Conservation (phyloP, 768 basidiomycete genomes). For the Amyloporia xantha region DNA sequence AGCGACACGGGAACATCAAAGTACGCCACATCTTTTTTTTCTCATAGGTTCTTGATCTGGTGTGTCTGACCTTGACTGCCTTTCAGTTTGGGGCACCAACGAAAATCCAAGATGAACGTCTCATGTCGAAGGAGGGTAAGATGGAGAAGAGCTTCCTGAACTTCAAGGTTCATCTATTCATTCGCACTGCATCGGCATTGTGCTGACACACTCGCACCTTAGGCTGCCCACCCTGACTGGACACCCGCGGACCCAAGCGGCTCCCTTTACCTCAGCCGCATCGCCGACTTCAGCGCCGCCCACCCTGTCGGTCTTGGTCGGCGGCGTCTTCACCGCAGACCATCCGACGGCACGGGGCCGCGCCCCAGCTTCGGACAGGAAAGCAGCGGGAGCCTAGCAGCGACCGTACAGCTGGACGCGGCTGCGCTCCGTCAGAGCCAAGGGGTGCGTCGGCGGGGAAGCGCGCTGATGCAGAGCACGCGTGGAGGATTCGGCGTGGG, state of each 20-base stretch:
- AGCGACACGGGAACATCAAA: constrained; percentile 89
- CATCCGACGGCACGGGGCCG: constrained; percentile 17
- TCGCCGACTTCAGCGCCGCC: constrained; percentile 61
- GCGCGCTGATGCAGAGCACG: constrained; percentile 30
- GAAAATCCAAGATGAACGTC: constrained; percentile 57
- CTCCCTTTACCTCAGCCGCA: constrained; percentile 81
- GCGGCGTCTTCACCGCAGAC: constrained; percentile 14
- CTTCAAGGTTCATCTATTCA: constrained; percentile 77
- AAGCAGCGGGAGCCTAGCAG: constrained; percentile 10
- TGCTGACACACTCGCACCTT: no score
- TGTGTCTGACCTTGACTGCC: no score
- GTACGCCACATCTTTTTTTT: no score
- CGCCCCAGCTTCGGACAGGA: not conserved
- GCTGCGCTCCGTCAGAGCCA: constrained; percentile 64
- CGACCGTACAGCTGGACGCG: constrained; percentile 21
- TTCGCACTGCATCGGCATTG: not conserved
- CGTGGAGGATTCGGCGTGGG: constrained; percentile 3
- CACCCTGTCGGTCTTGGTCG: constrained; percentile 24
- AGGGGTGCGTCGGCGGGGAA: constrained; percentile 33
- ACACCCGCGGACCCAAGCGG: constrained; percentile 85
- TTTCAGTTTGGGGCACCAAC: constrained; percentile 80
- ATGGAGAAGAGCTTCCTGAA: constrained; percentile 98
- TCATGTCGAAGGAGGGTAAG: constrained; percentile 88
- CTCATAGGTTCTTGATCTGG: no score
- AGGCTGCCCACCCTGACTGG: constrained; percentile 96